Base-by-base conservation (phyloP, 495 filamentous ascomycete genomes). In the Mycothermus thermophilus region DNA sequence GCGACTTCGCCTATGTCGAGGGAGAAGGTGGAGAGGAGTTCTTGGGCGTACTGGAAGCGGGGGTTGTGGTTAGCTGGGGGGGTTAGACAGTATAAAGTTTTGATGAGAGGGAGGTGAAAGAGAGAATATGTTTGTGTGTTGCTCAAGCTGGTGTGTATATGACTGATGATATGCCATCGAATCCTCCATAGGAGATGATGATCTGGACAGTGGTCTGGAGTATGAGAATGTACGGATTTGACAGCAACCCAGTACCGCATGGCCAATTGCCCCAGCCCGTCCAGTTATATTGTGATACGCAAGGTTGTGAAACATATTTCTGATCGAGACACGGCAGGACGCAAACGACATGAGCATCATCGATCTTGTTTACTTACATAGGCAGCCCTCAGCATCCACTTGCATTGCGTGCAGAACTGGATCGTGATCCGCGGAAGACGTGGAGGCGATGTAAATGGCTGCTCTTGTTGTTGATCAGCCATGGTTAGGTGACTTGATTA, bases 1-100 rank as follows among this genome's bases (percentile, higher is more conserved):
- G 90, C 74, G 10, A 97, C 79, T 57, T 96, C 88, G 29, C 88
- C 86, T 0, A 97, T 67, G 36, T 76, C 66, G 9, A 76, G 86
- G 32, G 71, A 67, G 64, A 97, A 97, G 5, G 90, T 97, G n/a
- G 83, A 90, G 40, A 97, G 77, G 34, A 97, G 82, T 60, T 97
- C 90, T 73, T 97, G 90, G 28, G 81, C 86, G 60, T 81, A 94
- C 83, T 20, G 15, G 19, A 20, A 25, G 31, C 11, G 18, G 17
- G 11, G 17, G 8, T 10, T 13, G 27, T 23, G 25, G 23, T 19
- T 14, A 22, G 30, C 15, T 23, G 15, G 4, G 10, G 3, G 23
- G 24, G 17, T 5, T 20, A 17, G 5, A n/a, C 3, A 25, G 2
- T 28, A 19, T 10, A 3, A 34, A 30, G 17, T 26, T 10, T 3